Base-by-base conservation (phyloP, 2,329 filamentous ascomycete species). In the Calonectria naviculata region DNA sequence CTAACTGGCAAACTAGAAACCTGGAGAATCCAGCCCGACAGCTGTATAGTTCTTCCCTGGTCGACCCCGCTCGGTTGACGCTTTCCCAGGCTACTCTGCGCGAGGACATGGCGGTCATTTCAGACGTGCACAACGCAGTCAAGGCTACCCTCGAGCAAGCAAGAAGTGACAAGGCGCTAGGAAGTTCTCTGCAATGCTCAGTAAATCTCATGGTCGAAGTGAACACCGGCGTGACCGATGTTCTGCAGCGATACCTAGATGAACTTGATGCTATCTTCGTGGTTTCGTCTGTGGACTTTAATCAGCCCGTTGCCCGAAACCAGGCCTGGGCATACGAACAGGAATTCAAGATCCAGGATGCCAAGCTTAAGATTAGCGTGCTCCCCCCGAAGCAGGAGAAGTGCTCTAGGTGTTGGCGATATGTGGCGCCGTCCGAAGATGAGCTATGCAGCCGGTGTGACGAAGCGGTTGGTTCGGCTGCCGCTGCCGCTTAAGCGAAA, bases 321-420 rank as follows among this genome's bases (percentile, higher is more conserved):
- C 72, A 77, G 1, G 80, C 76, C 8, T 89, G 87, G 87, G 78
- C 73, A 56, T 88, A 85, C 74, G 78, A 73, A 7, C 83, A 83
- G 62, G 80, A 81, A 12, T 85, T 89, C 64, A 85, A 86, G 73
- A 81, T 86, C 2, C 78, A 80, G 44, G 85, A 80, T 29, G 65
- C 71, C 7, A 75, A 74, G 69, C 84, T 83, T 38, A 83, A 76
- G 34, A 86, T 86, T 26, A 82, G 84, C 74, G 86, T 88, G 26
- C 75, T 87, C 62, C 87, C 89, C 68, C 89, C 89, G 1, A 81
- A 77, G 75, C 78, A 86, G 15, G 84, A 87, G 56, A 99, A 98
- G 82, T 99, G 97, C 81, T 88, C 90, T 1, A 88, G 97, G 62
- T 99, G 97, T 84, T 99, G 97, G 97, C 90, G 93, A 72, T 97